Percentiles rank a stretch among this genome's conserved stretches.
Conservation (phyloP, 2,329 filamentous ascomycete genomes). For the Penicillium sp. region DNA sequence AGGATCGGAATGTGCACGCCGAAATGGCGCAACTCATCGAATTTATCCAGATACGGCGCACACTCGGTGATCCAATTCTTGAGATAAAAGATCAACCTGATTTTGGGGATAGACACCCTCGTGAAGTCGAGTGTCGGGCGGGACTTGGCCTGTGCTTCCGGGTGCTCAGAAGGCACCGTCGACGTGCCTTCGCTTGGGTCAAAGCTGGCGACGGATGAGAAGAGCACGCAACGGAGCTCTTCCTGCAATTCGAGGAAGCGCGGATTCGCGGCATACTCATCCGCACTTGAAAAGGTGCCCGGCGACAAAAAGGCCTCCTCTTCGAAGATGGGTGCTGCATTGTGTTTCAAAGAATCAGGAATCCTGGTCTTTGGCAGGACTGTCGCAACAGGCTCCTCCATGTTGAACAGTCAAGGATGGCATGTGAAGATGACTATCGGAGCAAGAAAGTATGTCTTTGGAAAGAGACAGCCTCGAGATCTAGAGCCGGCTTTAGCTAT, state of each 20-base stretch:
- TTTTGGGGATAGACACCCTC: conserved; percentile 27
- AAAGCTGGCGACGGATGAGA: conserved; percentile 39
- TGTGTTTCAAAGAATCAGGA: conserved; percentile 10
- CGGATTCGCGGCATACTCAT: conserved; percentile 29
- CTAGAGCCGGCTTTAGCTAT: no score
- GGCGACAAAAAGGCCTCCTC: conserved; percentile 21
- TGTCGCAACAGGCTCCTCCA: conserved; percentile 13
- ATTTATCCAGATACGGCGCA: conserved; percentile 47
- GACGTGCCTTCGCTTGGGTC: conserved; percentile 33
- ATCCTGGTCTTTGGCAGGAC: conserved; percentile 10
- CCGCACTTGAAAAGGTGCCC: conserved; percentile 22
- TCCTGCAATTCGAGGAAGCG: conserved; percentile 41
- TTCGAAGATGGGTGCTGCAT: conserved; percentile 12
- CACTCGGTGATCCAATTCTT: conserved; percentile 35
- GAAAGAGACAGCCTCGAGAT: no score
- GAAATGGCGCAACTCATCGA: conserved; percentile 48
- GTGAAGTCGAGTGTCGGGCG: conserved; percentile 19
- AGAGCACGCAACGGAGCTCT: conserved; percentile 38
- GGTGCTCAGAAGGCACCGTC: conserved; percentile 23
- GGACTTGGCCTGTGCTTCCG: conserved; percentile 7
- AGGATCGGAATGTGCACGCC: conserved; percentile 46
- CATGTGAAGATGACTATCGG: neutral
- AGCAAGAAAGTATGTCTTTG: no score
- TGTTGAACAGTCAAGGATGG: neutral
- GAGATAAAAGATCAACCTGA: conserved; percentile 35